Percentiles rank a stretch among this genome's conserved stretches.
Evolutionary conservation across 2,329 filamentous ascomycete genomes (phyloP).

Genomic region (Pseudogymnoascus sp.): DNA sequence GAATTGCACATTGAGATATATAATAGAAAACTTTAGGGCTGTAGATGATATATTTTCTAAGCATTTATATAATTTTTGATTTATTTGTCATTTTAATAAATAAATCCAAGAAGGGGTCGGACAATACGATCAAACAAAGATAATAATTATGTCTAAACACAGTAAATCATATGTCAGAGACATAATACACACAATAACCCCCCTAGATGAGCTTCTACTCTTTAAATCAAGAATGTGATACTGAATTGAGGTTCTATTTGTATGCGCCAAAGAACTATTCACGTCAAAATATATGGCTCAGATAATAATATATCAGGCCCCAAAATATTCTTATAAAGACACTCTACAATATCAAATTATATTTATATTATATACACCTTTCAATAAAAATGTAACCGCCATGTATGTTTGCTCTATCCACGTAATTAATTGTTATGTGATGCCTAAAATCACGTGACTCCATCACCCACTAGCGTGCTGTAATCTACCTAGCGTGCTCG

Average conservation of each 20-base stretch:
- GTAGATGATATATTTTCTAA: background rate
- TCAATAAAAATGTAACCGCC: background rate
- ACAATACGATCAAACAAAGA: too few species aligned
- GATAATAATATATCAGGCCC: background rate
- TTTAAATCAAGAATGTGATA: background rate
- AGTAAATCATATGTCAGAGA: too few species aligned
- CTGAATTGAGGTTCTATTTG: background rate
- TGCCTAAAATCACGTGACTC: background rate
- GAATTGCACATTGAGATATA: background rate
- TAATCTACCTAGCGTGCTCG: slow-evolving; percentile 3
- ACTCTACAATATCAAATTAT: background rate
- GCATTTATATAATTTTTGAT: background rate
- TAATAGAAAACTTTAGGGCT: background rate
- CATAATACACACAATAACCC: too few species aligned
- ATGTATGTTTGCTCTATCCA: background rate
- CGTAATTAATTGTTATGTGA: background rate
- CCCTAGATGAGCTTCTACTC: too few species aligned
- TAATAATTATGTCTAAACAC: too few species aligned
- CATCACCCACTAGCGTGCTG: background rate
- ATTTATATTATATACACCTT: background rate
- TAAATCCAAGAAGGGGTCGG: too few species aligned
- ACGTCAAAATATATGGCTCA: background rate
- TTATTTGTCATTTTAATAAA: background rate
- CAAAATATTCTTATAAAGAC: background rate
- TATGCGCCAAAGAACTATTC: background rate